Percentiles rank a stretch among this genome's conserved stretches.
phyloP scores from a whole-genome alignment of 2,329 filamentous ascomycete species.

The Orbilia oligospora region DNA sequence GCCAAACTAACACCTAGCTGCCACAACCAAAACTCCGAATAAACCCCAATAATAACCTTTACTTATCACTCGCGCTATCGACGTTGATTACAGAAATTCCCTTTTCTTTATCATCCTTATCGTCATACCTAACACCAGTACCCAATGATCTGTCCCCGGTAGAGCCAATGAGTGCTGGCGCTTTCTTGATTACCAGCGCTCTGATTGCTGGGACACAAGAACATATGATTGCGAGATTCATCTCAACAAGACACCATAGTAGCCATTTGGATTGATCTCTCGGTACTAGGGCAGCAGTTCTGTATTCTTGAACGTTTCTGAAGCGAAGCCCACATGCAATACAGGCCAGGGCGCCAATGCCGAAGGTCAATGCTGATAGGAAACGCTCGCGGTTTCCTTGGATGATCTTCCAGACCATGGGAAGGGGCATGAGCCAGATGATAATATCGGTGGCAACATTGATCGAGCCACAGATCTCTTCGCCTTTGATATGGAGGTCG shows the following conservation, averaged over 20 bases:
- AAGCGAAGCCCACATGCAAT: constrained; percentile 42
- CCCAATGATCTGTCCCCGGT: constrained; percentile 12
- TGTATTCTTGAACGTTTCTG: constrained; percentile 31
- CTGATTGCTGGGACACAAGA: constrained; percentile 47
- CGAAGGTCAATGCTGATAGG: constrained; percentile 34
- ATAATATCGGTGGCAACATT: constrained; percentile 43
- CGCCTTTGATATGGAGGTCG: constrained; percentile 27
- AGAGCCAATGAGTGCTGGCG: constrained; percentile 29
- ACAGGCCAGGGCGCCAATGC: constrained; percentile 32
- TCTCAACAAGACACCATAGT: constrained; percentile 37
- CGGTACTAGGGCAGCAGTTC: neutral
- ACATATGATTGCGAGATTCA: constrained; percentile 38
- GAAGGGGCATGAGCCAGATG: constrained; percentile 40
- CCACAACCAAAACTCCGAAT: neutral
- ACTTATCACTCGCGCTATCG: constrained; percentile 19
- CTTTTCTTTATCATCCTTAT: constrained; percentile 40
- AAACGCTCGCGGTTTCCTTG: constrained; percentile 35
- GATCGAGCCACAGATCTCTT: constrained; percentile 29
- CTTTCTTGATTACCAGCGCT: constrained; percentile 35
- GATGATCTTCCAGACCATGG: constrained; percentile 40
- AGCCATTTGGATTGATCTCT: constrained; percentile 34
- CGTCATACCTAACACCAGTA: constrained; percentile 10
- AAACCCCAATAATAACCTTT: neutral
- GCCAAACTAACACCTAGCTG: neutral
- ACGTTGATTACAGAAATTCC: constrained; percentile 14